Evolutionary conservation across 2,329 filamentous ascomycete species (phyloP), one percentile per base, ranked within the genome.

Genomic region (Trichocomaceae sp.): DNA sequence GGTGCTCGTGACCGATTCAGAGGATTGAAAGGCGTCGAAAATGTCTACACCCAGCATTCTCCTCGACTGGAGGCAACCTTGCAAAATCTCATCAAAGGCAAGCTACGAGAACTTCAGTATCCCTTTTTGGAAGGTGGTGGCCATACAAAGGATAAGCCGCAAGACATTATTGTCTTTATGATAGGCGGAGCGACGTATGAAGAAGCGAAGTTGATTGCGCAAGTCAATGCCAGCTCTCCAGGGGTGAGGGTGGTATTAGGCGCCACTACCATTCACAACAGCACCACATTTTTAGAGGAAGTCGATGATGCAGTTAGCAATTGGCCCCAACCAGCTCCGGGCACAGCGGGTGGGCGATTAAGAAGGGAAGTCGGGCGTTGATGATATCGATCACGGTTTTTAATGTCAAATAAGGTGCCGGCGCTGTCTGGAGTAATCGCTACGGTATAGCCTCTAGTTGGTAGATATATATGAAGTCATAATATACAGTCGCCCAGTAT

Each of bases 11-110:
- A 86, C 65, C 84, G 91, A 5, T 90, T 99, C 71, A 96, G 95
- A 66, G 93, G 93, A 0, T 79, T 99, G 13, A 96, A 97, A 67
- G 93, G 93, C 1, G 93, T 99, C 1, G 95, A 99, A 70, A 99
- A 99, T 64, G 93, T 99, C 26, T 99, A 99, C 70, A 99, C 93
- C 0, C 95, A 99, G 69, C 93, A 99, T 70, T 95, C 90, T 5
- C 90, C 95, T 0, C 80, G 90, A 20, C 73, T 99, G 15, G 91
- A 96, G 69, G 82, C 82, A 22, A 97, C 90, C 0, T 75, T 99
- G 17, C 92, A 96, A 67, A 92, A 92, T 63, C 77, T 99, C 50
- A 91, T 97, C 75, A 96, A 96, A 68, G 95, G 93, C 0, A 83
- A 88, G 29, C 73, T 99, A 56, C 87, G 84, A 64, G 89, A 95